These are phyloP conservation scores for Verticillium albo-atrum DNA, from an alignment of 2,329 filamentous ascomycete genomes.

Conservation along the genomic window DNA sequence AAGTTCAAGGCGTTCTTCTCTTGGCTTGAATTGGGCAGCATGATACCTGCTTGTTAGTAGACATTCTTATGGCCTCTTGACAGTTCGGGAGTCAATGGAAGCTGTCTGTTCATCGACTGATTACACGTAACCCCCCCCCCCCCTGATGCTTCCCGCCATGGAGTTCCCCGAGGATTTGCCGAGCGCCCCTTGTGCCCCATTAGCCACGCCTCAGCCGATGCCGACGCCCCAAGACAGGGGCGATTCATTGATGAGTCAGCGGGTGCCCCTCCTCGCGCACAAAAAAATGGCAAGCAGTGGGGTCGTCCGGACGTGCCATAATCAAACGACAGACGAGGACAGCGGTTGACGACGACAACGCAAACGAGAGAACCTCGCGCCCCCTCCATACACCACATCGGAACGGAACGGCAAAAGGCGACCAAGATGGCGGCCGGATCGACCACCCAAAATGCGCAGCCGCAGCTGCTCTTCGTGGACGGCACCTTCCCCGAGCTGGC, in stretches of 20 bases:
- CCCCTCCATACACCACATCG: neutral
- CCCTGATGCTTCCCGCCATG: no score
- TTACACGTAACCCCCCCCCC: no score
- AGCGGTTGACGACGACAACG: neutral
- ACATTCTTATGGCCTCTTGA: neutral
- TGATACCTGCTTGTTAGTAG: neutral
- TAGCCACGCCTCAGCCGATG: neutral
- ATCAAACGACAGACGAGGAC: neutral
- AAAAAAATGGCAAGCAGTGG: neutral
- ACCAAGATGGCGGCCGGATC: slow-evolving; percentile 22
- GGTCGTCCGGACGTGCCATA: neutral
- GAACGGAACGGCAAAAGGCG: neutral
- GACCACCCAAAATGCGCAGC: slow-evolving; percentile 39
- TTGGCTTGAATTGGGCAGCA: neutral
- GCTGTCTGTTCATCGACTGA: no score
- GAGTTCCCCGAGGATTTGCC: neutral
- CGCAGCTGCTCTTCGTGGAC: slow-evolving; percentile 73
- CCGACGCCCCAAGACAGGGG: no score
- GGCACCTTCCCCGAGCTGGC: slow-evolving; percentile 90
- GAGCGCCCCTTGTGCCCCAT: neutral
- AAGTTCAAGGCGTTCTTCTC: neutral
- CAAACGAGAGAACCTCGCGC: neutral
- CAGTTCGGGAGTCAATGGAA: neutral
- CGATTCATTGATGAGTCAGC: neutral
- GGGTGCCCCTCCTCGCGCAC: neutral